Evolutionary conservation across 2,329 filamentous ascomycete genomes (phyloP).

Genomic region (Alternaria incomplexa): DNA sequence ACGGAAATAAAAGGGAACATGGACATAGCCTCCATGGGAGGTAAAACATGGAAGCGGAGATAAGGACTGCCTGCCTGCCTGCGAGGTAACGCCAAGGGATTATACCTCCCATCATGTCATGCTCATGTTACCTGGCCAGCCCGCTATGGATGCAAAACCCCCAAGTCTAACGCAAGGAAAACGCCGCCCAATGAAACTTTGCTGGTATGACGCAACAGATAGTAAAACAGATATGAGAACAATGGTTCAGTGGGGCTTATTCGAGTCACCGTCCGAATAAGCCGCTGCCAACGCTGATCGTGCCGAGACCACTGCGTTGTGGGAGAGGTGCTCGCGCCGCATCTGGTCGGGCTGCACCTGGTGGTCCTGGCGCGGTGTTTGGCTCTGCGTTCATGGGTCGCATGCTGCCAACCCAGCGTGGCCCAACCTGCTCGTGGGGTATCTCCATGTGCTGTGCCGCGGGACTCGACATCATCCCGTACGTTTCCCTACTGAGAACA

Average conservation of each 20-base stretch:
- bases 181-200: slow-evolving; percentile 1
- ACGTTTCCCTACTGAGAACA: slow-evolving; percentile 33
- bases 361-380: slow-evolving; percentile 18
- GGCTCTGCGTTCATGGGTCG: slow-evolving; percentile 24
- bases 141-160: slow-evolving; percentile 2
- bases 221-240: slow-evolving; percentile 10
- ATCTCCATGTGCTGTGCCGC: slow-evolving; percentile 32
- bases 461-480: slow-evolving; percentile 40
- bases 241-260: not conserved
- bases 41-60: slow-evolving; percentile 1
- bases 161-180: slow-evolving; percentile 1
- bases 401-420: slow-evolving; percentile 32
- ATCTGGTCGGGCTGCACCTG: slow-evolving; percentile 33
- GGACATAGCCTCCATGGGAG: not conserved
- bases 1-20: not conserved
- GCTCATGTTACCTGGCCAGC: not conserved
- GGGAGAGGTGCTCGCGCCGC: slow-evolving; percentile 28
- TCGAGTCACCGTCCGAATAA: slow-evolving; percentile 39
- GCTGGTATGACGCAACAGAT: not conserved
- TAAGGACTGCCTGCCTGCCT: not conserved
- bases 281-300: slow-evolving; percentile 41
- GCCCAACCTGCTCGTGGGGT: slow-evolving; percentile 32
- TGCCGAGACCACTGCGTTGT: slow-evolving; percentile 38
- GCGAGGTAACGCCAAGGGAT: not conserved
- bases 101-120: slow-evolving; percentile 1